phyloP scores from a whole-genome alignment of 2,329 filamentous ascomycete species.

The Aciculosporium take region DNA sequence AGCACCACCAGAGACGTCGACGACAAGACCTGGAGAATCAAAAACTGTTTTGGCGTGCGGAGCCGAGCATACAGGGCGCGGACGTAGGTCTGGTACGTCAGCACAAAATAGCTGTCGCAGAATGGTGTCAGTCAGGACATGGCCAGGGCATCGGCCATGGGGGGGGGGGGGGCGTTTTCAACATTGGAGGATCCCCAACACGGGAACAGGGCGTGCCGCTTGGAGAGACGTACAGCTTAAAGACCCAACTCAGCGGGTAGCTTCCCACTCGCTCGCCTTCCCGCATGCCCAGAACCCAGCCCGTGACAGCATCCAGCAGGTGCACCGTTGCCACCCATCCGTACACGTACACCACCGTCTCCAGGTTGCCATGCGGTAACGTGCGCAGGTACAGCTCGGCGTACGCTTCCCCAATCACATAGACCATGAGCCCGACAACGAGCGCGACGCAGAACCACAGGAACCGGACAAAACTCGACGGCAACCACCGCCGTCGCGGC shows the following conservation, averaged over 20 bases:
- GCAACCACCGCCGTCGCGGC: slow-evolving; percentile 41
- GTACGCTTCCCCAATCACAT: slow-evolving; percentile 54
- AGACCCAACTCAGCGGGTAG: slow-evolving; percentile 57
- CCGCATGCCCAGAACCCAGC: slow-evolving; percentile 51
- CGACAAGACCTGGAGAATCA: slow-evolving; percentile 49
- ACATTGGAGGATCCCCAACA: not conserved
- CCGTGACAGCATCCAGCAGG: slow-evolving; percentile 47
- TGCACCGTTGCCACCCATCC: slow-evolving; percentile 56
- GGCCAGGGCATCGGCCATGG: too few species aligned
- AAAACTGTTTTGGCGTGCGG: slow-evolving; percentile 49
- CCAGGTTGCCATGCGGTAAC: slow-evolving; percentile 49
- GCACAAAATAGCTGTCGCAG: slow-evolving; percentile 42
- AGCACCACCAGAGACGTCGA: slow-evolving; percentile 49
- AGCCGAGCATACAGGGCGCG: slow-evolving; percentile 54
- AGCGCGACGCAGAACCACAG: slow-evolving; percentile 55
- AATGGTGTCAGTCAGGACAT: slow-evolving; percentile 2
- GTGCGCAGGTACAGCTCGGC: slow-evolving; percentile 55
- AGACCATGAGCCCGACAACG: slow-evolving; percentile 47
- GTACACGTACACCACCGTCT: slow-evolving; percentile 56
- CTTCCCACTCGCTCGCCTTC: slow-evolving; percentile 54
- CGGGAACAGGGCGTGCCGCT: not conserved
- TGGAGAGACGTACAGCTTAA: slow-evolving; percentile 44
- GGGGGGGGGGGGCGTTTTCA: too few species aligned
- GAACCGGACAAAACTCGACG: slow-evolving; percentile 53
- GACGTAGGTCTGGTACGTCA: slow-evolving; percentile 59